Base-by-base conservation (phyloP, 2,329 filamentous ascomycete species). In the Aspergillus sp. region DNA sequence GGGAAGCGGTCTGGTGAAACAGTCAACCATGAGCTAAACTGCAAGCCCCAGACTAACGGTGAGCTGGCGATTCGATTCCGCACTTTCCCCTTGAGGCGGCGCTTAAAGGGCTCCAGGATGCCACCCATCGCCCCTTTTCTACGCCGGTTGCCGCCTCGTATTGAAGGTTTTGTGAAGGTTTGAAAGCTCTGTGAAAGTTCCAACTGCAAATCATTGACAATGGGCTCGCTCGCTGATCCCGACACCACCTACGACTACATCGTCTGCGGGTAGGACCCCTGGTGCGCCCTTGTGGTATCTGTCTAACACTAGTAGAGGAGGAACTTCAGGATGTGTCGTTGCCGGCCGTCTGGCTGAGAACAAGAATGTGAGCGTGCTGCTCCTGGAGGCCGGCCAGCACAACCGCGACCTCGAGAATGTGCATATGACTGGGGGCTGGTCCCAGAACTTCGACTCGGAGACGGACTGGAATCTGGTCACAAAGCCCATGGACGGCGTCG, bases 361-460 rank as follows among this genome's bases (percentile, higher is more conserved):
- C 35, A 68, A 69, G 3, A 69, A 77, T 53, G 66, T 74, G 5
- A 74, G 64, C 4, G 68, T 82, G 17, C 72, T 80, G 11, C 66
- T 81, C 12, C 66, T 82, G n/a, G 79, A 82, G 65, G 79, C 79
- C 14, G 79, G 79, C 1, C 76, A 75, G 9, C 74, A 80, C 59
- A 80, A 71, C 57, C 72, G 72, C 54, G 74, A 76, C 35, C 64
- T 79, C 44, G 76, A 79, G 39, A 78, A 78, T 70, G 74, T 77
- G 14, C 76, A 79, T 53, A 79, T 79, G 77, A 63, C 73, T 2
- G 77, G 76, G 43, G 77, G 74, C 66, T 78, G 74, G 74, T 71
- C 74, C 3, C 75, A 77, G 52, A 75, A 75, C 55, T 75, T 79
- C 47, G 75, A 77, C 62, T 66, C 71, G 0, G 71, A 77, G 37